Evolutionary conservation across 768 basidiomycete genomes (phyloP).

Genomic region (Amanita polypyramis): DNA sequence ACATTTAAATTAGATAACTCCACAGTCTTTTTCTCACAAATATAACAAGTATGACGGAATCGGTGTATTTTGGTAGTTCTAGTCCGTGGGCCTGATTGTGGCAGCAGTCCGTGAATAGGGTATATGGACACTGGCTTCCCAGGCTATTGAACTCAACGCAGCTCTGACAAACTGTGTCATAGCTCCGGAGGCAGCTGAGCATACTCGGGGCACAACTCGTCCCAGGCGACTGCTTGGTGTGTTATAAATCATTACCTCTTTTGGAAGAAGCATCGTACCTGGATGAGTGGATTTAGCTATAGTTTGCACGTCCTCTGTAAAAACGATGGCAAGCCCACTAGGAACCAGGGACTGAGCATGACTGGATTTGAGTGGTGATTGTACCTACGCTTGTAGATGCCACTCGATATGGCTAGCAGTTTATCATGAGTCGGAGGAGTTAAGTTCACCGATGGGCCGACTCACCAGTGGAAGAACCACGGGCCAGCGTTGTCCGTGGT

Average conservation of each 20-base stretch:
- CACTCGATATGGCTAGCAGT: constrained; percentile 30
- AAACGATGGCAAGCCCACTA: constrained; percentile 24
- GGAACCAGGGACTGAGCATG: background rate
- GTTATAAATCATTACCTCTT: background rate
- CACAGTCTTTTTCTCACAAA: too few species aligned
- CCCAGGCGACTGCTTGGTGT: constrained; percentile 12
- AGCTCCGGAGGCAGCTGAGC: background rate
- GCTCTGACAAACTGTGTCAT: background rate
- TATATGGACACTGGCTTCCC: too few species aligned
- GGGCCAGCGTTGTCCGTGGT: constrained; percentile 54
- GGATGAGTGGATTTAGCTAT: constrained; percentile 14
- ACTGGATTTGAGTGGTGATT: background rate
- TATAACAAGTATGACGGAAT: too few species aligned
- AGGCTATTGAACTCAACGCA: too few species aligned
- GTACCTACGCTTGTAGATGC: constrained; percentile 30
- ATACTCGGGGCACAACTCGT: constrained; percentile 1
- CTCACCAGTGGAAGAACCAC: constrained; percentile 30
- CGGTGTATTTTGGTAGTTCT: too few species aligned
- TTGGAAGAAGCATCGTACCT: constrained; percentile 10
- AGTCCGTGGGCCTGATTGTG: too few species aligned
- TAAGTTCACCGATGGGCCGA: background rate
- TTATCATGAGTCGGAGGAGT: background rate
- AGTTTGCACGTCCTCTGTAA: constrained; percentile 21
- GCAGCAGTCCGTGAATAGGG: too few species aligned
- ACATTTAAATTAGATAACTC: too few species aligned